Percentiles rank a stretch among this genome's conserved stretches.
phyloP scores from a whole-genome alignment of 2,329 filamentous ascomycete species.

The Ceratocystis alfenasii region DNA sequence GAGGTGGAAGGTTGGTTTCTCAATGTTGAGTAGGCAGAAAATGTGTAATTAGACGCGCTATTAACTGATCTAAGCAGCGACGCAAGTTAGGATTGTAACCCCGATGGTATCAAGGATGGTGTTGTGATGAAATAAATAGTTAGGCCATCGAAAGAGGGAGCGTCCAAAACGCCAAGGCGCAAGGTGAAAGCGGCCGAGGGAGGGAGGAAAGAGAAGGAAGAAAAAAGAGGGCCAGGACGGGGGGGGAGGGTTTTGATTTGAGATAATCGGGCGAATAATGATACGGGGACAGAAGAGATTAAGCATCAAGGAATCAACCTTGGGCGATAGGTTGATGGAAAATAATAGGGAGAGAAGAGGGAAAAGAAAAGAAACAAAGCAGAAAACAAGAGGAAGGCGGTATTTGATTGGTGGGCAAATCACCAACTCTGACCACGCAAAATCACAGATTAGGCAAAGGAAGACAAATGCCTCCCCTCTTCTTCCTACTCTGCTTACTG shows the following conservation, averaged over 20 bases:
- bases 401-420: conserved; percentile 7
- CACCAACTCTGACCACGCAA: background rate
- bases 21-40: conserved; percentile 12
- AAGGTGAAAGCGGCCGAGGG: background rate
- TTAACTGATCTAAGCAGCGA: conserved; percentile 13
- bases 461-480: background rate
- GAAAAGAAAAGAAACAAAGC: background rate
- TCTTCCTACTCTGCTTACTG: background rate
- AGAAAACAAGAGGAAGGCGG: background rate
- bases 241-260: background rate
- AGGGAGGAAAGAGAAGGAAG: background rate
- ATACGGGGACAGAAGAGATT: background rate
- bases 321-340: background rate
- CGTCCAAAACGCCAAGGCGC: background rate
- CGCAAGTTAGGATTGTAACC: conserved; percentile 21
- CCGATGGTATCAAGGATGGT: background rate
- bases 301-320: background rate
- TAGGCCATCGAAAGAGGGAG: background rate
- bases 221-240: background rate
- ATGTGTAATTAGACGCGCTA: conserved; percentile 17
- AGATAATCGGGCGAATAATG: background rate
- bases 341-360: background rate
- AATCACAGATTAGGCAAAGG: background rate
- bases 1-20: conserved; percentile 11
- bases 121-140: background rate